Base-by-base conservation (phyloP, 1,139 yeast species). In the Hansenula lynferdii region DNA sequence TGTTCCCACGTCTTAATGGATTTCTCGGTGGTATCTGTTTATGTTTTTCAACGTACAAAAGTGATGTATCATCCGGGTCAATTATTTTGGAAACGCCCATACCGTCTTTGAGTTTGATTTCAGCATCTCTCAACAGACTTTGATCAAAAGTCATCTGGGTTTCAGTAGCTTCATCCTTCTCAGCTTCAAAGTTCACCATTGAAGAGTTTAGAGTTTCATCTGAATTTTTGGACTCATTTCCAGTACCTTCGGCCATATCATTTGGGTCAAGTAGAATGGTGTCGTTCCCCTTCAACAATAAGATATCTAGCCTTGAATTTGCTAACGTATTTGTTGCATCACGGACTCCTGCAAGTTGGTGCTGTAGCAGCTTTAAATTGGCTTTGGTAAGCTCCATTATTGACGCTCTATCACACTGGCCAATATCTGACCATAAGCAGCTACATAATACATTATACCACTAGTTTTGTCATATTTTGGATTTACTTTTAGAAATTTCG, bases 51-150 rank as follows among this genome's bases (percentile, higher is more conserved):
- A 31, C 8, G 14, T 39, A 28, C 12, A 48, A 34, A 15, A 47
- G 12, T 2, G 49, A 45, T 11, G 36, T 41, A 34, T 48, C 38
- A 8, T 41, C 26, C 1, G 49, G 47, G 31, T 50, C 51, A 38
- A 49, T 42, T 27, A 49, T 45, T 6, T 26, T 32, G 2, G 45
- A 40, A 9, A 47, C 15, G 3, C 43, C 43, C 18, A 23, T 24
- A 20, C 26, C 36, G 28, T 31, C 30, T 26, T 20, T 31, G 18
- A 40, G 33, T 23, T 20, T 12, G 24, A 38, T 21, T 28, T 21
- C 23, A 23, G 34, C 17, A 26, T 26, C 6, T n/a, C 20, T 11
- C 24, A 41, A 12, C 31, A 21, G 32, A 6, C 27, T 26, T 9
- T 25, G 12, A 15, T 36, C 30, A 19, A 39, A 15, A 8, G 23